phyloP scores from a whole-genome alignment of 2,329 filamentous ascomycete species.

The Immersiporthe knoxdaviesiana region DNA sequence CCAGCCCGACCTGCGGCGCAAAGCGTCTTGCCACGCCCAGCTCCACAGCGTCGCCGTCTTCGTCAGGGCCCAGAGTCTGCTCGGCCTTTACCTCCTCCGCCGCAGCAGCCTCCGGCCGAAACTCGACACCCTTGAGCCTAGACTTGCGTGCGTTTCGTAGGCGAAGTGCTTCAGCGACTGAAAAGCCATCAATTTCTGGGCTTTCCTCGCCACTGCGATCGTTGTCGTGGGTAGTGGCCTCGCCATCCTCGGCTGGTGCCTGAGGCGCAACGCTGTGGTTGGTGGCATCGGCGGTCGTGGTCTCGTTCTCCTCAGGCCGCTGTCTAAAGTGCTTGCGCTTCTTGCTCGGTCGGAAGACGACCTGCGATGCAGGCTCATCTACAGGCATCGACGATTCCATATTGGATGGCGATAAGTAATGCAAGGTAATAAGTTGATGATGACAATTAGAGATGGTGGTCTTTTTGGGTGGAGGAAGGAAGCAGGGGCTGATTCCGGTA shows the following conservation, averaged over 20 bases:
- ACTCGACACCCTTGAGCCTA: slow-evolving; percentile 60
- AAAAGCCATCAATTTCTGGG: slow-evolving; percentile 38
- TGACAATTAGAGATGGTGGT: neutral
- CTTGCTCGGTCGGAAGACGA: slow-evolving; percentile 61
- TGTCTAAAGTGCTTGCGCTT: slow-evolving; percentile 65
- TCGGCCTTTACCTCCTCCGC: slow-evolving; percentile 34
- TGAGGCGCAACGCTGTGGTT: slow-evolving; percentile 11
- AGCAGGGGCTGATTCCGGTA: neutral
- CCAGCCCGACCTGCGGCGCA: slow-evolving; percentile 70
- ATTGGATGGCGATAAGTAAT: neutral
- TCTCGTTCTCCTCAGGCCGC: slow-evolving; percentile 40
- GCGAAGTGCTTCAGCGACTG: slow-evolving; percentile 55
- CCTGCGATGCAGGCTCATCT: slow-evolving; percentile 35
- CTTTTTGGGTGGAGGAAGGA: neutral
- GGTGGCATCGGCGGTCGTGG: slow-evolving; percentile 14
- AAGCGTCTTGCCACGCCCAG: slow-evolving; percentile 58
- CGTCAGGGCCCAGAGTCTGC: slow-evolving; percentile 42
- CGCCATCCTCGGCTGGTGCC: slow-evolving; percentile 23
- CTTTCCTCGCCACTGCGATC: slow-evolving; percentile 26
- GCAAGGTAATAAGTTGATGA: neutral
- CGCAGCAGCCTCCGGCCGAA: slow-evolving; percentile 44
- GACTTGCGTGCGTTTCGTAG: slow-evolving; percentile 56
- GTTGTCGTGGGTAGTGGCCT: slow-evolving; percentile 25
- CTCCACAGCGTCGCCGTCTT: slow-evolving; percentile 38
- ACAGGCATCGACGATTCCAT: slow-evolving; percentile 33